Conservation (phyloP, 306 rosid species). For the Argentina anserina region DNA sequence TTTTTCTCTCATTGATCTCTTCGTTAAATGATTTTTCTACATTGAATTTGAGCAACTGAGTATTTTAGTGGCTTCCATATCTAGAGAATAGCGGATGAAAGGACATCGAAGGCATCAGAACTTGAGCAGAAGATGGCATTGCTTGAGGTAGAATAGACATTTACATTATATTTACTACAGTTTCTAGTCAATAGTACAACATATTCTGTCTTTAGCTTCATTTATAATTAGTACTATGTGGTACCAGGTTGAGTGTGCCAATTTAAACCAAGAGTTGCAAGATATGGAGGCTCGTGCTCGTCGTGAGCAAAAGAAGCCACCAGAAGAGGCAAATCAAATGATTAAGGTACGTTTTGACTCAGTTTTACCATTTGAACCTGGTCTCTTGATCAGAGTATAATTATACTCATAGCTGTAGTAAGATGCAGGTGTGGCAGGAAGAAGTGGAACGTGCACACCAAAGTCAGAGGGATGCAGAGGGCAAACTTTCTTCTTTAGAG, state of each 20-base stretch:
- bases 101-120: conserved; percentile 83
- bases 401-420: conserved; percentile 18
- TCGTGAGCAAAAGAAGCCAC: conserved; percentile 84
- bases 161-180: background rate
- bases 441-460: conserved; percentile 97
- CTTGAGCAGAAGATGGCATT: conserved; percentile 95
- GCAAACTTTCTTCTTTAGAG: conserved; percentile 82
- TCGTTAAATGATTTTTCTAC: background rate
- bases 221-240: conserved; percentile 19
- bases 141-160: conserved; percentile 70
- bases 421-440: conserved; percentile 97
- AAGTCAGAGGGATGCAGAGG: conserved; percentile 96
- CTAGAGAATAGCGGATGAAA: conserved; percentile 88
- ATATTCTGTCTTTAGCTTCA: conserved; percentile 10
- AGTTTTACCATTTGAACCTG: background rate
- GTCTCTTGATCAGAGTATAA: background rate
- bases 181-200: conserved; percentile 16
- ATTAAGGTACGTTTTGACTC: conserved; percentile 56
- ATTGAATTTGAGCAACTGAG: conserved; percentile 17
- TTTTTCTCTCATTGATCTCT: background rate
- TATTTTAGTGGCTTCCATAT: conserved; percentile 23
- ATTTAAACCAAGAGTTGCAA: conserved; percentile 94
- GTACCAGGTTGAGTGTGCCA: conserved; percentile 86
- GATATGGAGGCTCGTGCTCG: conserved; percentile 85
- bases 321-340: conserved; percentile 88